These are phyloP conservation scores for Capronia americana DNA, from an alignment of 2,329 filamentous ascomycete species.

Conservation along the genomic window DNA sequence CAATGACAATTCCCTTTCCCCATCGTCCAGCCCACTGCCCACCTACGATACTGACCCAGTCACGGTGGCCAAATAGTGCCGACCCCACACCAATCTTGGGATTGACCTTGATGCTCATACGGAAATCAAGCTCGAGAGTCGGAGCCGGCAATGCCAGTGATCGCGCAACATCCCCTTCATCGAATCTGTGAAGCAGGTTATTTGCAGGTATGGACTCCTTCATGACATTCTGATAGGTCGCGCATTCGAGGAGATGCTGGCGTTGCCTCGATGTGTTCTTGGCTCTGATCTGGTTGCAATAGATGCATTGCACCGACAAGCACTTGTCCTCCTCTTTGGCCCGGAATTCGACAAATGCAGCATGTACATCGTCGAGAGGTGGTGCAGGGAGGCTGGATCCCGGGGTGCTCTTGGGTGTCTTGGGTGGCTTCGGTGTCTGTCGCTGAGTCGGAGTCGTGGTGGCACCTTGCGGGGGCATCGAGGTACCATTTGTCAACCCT, in stretches of 20 bases:
- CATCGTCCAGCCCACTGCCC: constrained; percentile 60
- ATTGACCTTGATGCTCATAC: constrained; percentile 60
- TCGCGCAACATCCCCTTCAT: constrained; percentile 56
- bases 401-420: constrained; percentile 36
- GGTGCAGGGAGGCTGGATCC: constrained; percentile 51
- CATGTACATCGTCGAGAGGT: constrained; percentile 57
- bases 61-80: constrained; percentile 56
- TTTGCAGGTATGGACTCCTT: constrained; percentile 60
- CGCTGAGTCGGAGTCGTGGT: constrained; percentile 31
- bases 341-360: constrained; percentile 53
- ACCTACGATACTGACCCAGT: constrained; percentile 59
- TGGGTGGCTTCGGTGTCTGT: constrained; percentile 34
- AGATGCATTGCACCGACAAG: constrained; percentile 58
- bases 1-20: constrained; percentile 59
- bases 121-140: constrained; percentile 58
- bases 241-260: constrained; percentile 57
- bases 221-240: constrained; percentile 59
- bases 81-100: constrained; percentile 56
- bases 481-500: constrained; percentile 45
- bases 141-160: constrained; percentile 56
- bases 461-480: constrained; percentile 42
- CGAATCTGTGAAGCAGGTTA: constrained; percentile 58
- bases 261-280: constrained; percentile 59
- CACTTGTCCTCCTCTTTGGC: constrained; percentile 46
- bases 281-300: constrained; percentile 57